Base-by-base conservation (phyloP, 1,284 basidiomycete genomes). In the Cryptococcus sp. region DNA sequence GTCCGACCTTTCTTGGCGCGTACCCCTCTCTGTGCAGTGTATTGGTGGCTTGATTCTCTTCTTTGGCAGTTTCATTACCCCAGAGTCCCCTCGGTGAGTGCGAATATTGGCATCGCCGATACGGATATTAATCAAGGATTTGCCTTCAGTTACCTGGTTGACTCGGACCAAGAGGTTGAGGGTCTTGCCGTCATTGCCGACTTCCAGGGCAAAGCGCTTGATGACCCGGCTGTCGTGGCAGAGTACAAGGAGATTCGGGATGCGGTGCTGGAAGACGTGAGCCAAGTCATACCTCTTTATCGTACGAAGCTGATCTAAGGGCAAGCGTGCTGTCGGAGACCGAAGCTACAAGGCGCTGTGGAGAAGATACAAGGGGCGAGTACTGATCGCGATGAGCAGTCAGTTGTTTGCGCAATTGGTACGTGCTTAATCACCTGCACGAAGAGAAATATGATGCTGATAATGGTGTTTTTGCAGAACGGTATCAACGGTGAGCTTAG, bases 371-470 rank as follows among this genome's bases (percentile, higher is more conserved):
- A 88, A 89, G 66, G 85, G 87, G 45, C 84, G 94, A 46, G 93
- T 98, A 5, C 76, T 97, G 62, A 85, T 98, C 58, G 95, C 94
- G n/a, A 95, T 95, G 91, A 93, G 91, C 18, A 91, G 91, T 61
- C 95, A 98, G 75, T 88, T 89, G 55, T 97, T 97, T 75, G 94
- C 94, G 47, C 95, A 97, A 77, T 79, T 97, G 65, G 89, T 90
- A 63, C 64, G 85, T 80, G 11, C 24, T 42, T 52, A 9, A 11
- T 42, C 16, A 49, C 13, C 16, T 24, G 23, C 21, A 36, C 21
- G 13, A 24, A 18, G 20, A n/a, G 1, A 8, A 35, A 28, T n/a
- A 8, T 35, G 45, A 23, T 16, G 54, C 54, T 56, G 48, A 56
- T 33, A 11, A 15, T 40, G 40, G 24, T 37, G 6, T 4, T 50